Evolutionary conservation across 1,139 yeast species (phyloP).

Genomic region (Kluyveromyces sp.): DNA sequence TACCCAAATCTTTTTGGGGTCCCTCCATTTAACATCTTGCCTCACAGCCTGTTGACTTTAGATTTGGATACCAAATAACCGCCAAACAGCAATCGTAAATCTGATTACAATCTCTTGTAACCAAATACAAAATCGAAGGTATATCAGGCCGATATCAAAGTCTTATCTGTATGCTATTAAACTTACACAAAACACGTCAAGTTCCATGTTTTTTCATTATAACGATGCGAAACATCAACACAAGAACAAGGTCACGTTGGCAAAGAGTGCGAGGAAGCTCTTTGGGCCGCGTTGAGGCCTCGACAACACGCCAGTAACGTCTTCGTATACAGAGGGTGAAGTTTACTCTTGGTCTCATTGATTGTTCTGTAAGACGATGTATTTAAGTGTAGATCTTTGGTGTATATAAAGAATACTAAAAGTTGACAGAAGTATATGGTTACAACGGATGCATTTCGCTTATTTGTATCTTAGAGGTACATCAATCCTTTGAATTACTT

Average conservation of each 20-base stretch:
- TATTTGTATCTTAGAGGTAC: not conserved
- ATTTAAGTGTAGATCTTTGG: not conserved
- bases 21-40: slow-evolving; percentile 1
- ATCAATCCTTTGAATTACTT: not conserved
- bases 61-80: too few species aligned
- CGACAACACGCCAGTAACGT: too few species aligned
- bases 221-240: not conserved
- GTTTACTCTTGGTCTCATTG: too few species aligned
- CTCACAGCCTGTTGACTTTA: not conserved
- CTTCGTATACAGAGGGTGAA: too few species aligned
- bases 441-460: slow-evolving; percentile 1
- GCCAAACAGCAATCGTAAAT: too few species aligned
- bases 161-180: too few species aligned
- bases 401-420: not conserved
- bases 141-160: too few species aligned
- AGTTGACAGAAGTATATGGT: not conserved
- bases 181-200: slow-evolving; percentile 1
- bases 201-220: not conserved
- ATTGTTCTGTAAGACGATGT: too few species aligned
- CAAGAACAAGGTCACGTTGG: not conserved
- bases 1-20: slow-evolving; percentile 5
- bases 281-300: too few species aligned
- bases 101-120: too few species aligned
- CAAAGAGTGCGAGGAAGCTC: too few species aligned
- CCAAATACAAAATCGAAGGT: too few species aligned